A percentile compares a stretch with the other conserved stretches of the same genome.
These are phyloP conservation scores for Sambucus nigra DNA, from an alignment of 129 eudicot genomes.

Conservation along the genomic window DNA sequence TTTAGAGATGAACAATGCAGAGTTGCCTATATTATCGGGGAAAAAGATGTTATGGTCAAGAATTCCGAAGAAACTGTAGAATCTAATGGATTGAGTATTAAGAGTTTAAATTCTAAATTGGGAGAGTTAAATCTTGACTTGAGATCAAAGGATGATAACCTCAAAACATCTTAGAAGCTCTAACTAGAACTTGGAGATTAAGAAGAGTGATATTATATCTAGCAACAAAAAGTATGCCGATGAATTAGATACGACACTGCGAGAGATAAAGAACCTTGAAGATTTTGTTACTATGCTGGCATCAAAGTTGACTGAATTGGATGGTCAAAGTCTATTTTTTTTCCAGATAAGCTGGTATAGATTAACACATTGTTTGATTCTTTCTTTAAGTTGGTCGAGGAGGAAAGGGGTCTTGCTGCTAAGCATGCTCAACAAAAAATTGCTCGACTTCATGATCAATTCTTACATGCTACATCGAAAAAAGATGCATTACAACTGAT, in stretches of 20 bases:
- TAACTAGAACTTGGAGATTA: constrained; percentile 43
- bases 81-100: constrained; percentile 33
- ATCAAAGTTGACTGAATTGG: constrained; percentile 46
- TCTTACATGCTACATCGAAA: constrained; percentile 36
- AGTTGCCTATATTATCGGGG: constrained; percentile 37
- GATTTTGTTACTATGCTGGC: constrained; percentile 44
- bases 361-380: constrained; percentile 32
- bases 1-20: constrained; percentile 42
- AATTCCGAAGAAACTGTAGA: constrained; percentile 52
- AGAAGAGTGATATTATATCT: constrained; percentile 39
- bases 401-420: constrained; percentile 40
- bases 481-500: constrained; percentile 43
- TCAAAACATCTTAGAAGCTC: constrained; percentile 29
- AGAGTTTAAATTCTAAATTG: constrained; percentile 42
- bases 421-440: constrained; percentile 36
- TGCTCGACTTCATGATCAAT: constrained; percentile 39
- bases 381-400: constrained; percentile 47
- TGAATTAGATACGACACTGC: constrained; percentile 42
- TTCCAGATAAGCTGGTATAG: constrained; percentile 44
- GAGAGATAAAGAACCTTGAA: constrained; percentile 56
- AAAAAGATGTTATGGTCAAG: constrained; percentile 59
- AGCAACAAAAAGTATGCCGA: constrained; percentile 37
- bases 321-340: constrained; percentile 45
- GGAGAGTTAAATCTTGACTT: constrained; percentile 43
- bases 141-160: constrained; percentile 50